Conservation (phyloP, 345 rosid genomes). For the Boechera retrofracta region DNA sequence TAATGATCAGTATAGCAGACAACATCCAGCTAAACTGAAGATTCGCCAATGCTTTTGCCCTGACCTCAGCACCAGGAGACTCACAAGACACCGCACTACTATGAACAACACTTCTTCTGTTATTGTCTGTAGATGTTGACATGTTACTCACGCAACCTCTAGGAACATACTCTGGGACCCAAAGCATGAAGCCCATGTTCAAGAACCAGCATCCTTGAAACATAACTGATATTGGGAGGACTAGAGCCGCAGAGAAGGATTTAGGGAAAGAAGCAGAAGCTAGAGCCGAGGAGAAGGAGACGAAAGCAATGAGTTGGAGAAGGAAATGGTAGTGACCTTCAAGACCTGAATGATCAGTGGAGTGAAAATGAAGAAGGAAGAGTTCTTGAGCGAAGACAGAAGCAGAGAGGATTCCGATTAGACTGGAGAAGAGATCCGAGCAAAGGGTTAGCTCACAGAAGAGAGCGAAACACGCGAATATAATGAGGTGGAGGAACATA, state of each 20-base stretch:
- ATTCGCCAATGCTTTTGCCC: constrained; percentile 83
- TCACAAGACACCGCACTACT: constrained; percentile 70
- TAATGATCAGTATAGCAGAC: constrained; percentile 59
- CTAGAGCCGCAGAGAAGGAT: constrained; percentile 61
- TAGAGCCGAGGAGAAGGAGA: constrained; percentile 62
- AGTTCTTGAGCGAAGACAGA: constrained; percentile 80
- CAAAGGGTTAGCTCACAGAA: constrained; percentile 58
- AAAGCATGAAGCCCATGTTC: constrained; percentile 86
- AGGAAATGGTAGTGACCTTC: constrained; percentile 96
- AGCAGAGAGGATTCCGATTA: constrained; percentile 65
- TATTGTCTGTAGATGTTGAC: constrained; percentile 30
- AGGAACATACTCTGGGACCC: constrained; percentile 74
- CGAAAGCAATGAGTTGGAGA: constrained; percentile 72
- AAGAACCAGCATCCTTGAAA: constrained; percentile 91
- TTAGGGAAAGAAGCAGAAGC: constrained; percentile 55
- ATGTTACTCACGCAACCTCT: constrained; percentile 59
- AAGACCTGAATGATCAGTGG: constrained; percentile 79
- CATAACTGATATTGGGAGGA: constrained; percentile 65
- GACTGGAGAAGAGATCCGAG: constrained; percentile 54
- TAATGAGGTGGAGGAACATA: constrained; percentile 81
- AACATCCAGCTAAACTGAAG: constrained; percentile 95
- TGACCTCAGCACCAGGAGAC: constrained; percentile 59
- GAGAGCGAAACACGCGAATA: constrained; percentile 72
- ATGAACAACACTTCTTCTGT: constrained; percentile 44
- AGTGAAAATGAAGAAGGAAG: constrained; percentile 87